Base-by-base conservation (phyloP, 805 yeast species). In the Kuraishia floccosa region DNA sequence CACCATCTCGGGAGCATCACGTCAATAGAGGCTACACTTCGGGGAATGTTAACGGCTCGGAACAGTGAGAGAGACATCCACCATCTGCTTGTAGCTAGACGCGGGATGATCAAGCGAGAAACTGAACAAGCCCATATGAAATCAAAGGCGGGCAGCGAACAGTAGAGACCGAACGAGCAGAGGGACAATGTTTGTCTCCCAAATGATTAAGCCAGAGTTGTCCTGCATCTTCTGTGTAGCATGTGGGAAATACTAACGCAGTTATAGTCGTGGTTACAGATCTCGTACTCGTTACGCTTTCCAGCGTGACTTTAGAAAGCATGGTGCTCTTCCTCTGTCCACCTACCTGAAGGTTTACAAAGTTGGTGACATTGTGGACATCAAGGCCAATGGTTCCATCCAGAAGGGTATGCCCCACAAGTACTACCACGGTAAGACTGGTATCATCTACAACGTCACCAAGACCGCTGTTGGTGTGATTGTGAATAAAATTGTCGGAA, bases 391-490 rank as follows among this genome's bases (percentile, higher is more conserved):
- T 66, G 96, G 96, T 77, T 76, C 98, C 51, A 75, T 87, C 76
- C 97, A 91, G 67, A 87, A 89, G 81, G 96, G 97, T 84, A 85
- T 91, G 96, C 98, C 98, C 66, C 95, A 85, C 86, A 91, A 91
- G 76, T 87, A 75, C 82, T 91, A 91, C 96, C 96, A 91, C 78
- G 98, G 98, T 72, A 91, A 87, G 80, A 91, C 98, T 50, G 98
- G 98, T 80, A 84, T 91, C 54, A 77, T 91, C 49, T 91, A 77
- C 94, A 91, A 91, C 79, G 93, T 91, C 52, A 89, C 98, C 81
- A 91, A 84, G 78, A 70, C 94, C 44, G 73, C 98, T 46, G 97
- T 91, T 48, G 98, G 98, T 81, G 91, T 91, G 54, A 84, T 91
- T 59, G 67, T 91, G 64, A 82, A 91, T 93, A 91, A 91, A 82